Conservation (phyloP, 2,329 filamentous ascomycete species). For the Botrytis medusae region DNA sequence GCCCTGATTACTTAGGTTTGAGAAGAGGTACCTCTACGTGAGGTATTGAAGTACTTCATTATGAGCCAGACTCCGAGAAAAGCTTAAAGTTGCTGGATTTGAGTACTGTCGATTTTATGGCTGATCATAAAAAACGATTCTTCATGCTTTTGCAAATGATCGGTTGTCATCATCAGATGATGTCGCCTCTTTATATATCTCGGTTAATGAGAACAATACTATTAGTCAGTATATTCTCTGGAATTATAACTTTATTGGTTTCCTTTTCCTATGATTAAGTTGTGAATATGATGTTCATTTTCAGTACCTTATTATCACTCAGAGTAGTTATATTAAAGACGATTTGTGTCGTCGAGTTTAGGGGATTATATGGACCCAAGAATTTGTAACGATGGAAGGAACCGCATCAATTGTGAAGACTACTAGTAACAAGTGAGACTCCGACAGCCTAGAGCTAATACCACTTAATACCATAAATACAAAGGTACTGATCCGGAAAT, state of each 20-base stretch:
- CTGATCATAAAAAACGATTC: accelerated
- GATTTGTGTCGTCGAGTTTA: not conserved
- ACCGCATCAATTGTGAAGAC: not conserved
- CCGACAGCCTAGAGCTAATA: not conserved
- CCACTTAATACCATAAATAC: not conserved
- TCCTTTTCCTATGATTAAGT: not conserved
- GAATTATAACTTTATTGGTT: not conserved
- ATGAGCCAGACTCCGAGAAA: too few relatives aligned
- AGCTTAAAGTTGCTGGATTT: not conserved
- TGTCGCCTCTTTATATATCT: not conserved
- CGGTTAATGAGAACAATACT: not conserved
- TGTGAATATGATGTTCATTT: not conserved
- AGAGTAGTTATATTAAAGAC: accelerated
- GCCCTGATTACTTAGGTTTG: not conserved
- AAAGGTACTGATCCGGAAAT: not conserved
- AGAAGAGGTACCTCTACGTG: not conserved
- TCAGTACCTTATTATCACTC: not conserved
- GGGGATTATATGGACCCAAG: not conserved
- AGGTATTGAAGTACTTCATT: not conserved
- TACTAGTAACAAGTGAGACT: not conserved
- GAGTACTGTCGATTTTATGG: not conserved
- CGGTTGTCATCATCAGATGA: not conserved
- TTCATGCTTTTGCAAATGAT: not conserved
- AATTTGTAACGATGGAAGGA: not conserved
- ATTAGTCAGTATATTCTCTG: not conserved